Evolutionary conservation across 23 red algal genomes (phyloP), one percentile per base, ranked within the genome.

Genomic region (Gracilaria domingensis): DNA sequence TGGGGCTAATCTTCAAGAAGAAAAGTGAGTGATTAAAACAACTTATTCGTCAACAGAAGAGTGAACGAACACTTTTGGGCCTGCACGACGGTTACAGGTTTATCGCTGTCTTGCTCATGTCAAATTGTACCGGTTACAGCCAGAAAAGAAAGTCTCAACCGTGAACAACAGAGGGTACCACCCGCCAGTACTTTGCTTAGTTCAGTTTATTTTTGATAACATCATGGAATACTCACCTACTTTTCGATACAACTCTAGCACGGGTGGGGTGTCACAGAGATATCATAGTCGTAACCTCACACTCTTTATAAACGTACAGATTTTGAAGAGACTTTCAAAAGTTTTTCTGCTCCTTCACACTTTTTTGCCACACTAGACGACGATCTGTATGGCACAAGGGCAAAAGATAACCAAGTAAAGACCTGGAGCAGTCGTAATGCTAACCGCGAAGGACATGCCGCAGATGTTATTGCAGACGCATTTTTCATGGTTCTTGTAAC

Each of bases 361-460:
- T 33, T 81, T 8, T 36, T 59, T 18, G 49, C 17, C 4, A 81
- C 20, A 36, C 47, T 81, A 0, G 47, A 58, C 45, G 76, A 81
- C 7, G 76, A 56, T 12, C 76, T 81, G 5, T 56, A 23, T 20
- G 47, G 76, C 1, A 81, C 76, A 45, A 36, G 76, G 20, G 76
- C 76, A 24, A 29, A 24, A 4, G 76, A 81, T 3, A 58, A 56
- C 25, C 76, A 81, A 3, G 45, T 81, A 2, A 56, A 58, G 37
- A 81, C 45, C 3, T 17, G 1, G 47, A 81, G 76, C 30, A 36
- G 40, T 21, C 14, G 76, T 8, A 81, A 81, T 58, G 47, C 14
- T 6, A 47, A 81, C 54, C 37, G 29, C 21, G 76, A 81, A 37
- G 76, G 47, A 57, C 76, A 81, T 12, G 33, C n/a, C n/a, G n/a